Evolutionary conservation across 345 rosid species (phyloP).

Genomic region (Hypericum androsaemum): DNA sequence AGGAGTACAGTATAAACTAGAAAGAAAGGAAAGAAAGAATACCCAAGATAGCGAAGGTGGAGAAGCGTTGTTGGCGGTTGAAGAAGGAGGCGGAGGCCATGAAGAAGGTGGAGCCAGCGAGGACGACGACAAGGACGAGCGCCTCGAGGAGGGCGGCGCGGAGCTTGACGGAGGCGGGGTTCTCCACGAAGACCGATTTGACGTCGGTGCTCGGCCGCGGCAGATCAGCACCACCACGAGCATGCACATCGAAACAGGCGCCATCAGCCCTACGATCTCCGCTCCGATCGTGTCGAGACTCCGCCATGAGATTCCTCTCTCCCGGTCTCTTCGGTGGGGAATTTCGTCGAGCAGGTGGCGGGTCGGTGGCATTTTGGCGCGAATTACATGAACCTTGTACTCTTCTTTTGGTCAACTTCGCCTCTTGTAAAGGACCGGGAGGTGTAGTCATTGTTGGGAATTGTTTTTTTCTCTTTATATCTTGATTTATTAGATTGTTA

Average conservation of each 20-base stretch:
- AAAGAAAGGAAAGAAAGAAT: background rate
- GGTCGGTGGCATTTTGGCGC: too few relatives aligned
- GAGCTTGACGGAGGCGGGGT: constrained; percentile 74
- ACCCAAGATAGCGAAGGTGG: constrained; percentile 78
- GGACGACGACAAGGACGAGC: constrained; percentile 78
- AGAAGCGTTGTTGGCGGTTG: constrained; percentile 92
- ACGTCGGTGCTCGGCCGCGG: constrained; percentile 62
- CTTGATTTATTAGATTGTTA: too few relatives aligned
- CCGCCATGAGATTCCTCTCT: constrained; percentile 14
- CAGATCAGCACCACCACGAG: constrained; percentile 80
- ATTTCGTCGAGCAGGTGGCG: constrained; percentile 15
- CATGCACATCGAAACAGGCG: constrained; percentile 96
- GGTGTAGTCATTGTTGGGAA: too few relatives aligned
- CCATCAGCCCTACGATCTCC: constrained; percentile 92
- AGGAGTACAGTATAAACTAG: background rate
- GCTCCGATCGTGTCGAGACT: constrained; percentile 56
- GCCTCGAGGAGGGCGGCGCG: constrained; percentile 62
- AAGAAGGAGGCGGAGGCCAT: constrained; percentile 78
- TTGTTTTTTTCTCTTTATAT: too few relatives aligned
- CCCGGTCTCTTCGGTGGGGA: constrained; percentile 1
- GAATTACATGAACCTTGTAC: too few relatives aligned
- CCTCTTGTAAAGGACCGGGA: too few relatives aligned
- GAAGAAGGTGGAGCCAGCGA: constrained; percentile 68
- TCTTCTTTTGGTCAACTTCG: too few relatives aligned
- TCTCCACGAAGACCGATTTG: constrained; percentile 49